A percentile compares a stretch with the other conserved stretches of the same genome.
These are phyloP conservation scores for Xylaria hypoxylon DNA, from an alignment of 2,329 filamentous ascomycete species.

Conservation along the genomic window DNA sequence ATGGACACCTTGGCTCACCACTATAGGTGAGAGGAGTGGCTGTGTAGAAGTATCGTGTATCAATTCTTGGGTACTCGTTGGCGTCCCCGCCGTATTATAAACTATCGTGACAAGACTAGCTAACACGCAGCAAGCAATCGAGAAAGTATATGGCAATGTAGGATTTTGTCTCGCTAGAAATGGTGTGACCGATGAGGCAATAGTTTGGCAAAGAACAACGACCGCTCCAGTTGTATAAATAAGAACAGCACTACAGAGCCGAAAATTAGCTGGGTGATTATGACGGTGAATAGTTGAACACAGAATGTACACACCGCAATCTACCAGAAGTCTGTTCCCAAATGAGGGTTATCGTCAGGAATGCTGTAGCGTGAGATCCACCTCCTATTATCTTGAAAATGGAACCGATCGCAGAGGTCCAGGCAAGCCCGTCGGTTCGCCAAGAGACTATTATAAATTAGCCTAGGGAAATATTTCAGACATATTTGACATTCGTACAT, in stretches of 20 bases:
- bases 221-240: slow-evolving; percentile 24
- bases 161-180: slow-evolving; percentile 10
- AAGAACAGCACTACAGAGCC: not conserved
- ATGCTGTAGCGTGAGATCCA: slow-evolving; percentile 24
- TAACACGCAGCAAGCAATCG: slow-evolving; percentile 12
- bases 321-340: slow-evolving; percentile 6
- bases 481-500: slow-evolving; percentile 4
- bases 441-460: slow-evolving; percentile 8
- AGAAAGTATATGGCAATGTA: not conserved
- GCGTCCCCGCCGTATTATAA: not conserved
- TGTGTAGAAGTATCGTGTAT: slow-evolving; percentile 1
- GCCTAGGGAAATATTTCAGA: not conserved
- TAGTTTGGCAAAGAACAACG: slow-evolving; percentile 15
- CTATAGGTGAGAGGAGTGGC: slow-evolving; percentile 15
- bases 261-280: not conserved
- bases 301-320: slow-evolving; percentile 11
- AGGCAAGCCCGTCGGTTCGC: not conserved
- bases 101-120: slow-evolving; percentile 4
- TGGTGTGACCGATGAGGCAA: slow-evolving; percentile 16
- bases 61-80: not conserved
- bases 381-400: slow-evolving; percentile 27
- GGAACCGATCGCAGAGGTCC: slow-evolving; percentile 8
- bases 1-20: not conserved
- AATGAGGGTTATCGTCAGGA: slow-evolving; percentile 12
- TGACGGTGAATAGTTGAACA: not conserved